Base-by-base conservation (phyloP, 164 flowering plant genomes). In the Piper betle region DNA sequence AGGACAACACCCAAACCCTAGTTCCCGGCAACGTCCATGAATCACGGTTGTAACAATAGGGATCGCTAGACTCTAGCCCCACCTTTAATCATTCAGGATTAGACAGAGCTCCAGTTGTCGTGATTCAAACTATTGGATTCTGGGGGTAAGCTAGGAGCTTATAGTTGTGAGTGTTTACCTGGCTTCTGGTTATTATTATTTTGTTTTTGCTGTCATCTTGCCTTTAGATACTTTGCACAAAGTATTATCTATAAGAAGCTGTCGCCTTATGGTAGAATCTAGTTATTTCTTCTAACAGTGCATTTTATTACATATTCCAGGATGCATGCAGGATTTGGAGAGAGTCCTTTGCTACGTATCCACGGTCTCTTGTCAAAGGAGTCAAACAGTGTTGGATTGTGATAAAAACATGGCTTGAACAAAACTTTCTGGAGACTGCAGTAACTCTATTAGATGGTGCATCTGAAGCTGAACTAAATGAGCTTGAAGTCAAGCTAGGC, bases 271-370 rank as follows among this genome's bases (percentile, higher is more conserved):
- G 18, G 20, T 53, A 18, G 20, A 13, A 6, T 33, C 13, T 18
- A 5, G 7, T 56, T 58, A 18, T 58, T 38, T n/a, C 15, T 6
- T 57, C 17, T 57, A 2, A 37, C 39, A 4, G 12, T 55, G 37
- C n/a, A 9, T 38, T 46, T 38, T 4, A 13, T 57, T 37, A 13
- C 20, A 15, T 58, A 15, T 9, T 65, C 53, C 64, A 92, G 96
- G 81, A 6, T 39, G 60, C 89, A 63, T 94, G 91, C 74, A 76
- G 67, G 58, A 41, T 56, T 74, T 94, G 99, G 99, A 62, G 86
- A 42, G 74, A 79, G 64, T 64, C 74, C 40, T 94, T 91, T 76
- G 17, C 67, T 6, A 81, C 77, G 85, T 93, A 84, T 61, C 89
- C 89, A 3, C 81, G 86, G 89, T 61, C 82, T 59, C 82, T 84